Percentiles rank a stretch among this genome's conserved stretches.
Conservation (phyloP, 495 filamentous ascomycete genomes). For the Neurospora sp. region DNA sequence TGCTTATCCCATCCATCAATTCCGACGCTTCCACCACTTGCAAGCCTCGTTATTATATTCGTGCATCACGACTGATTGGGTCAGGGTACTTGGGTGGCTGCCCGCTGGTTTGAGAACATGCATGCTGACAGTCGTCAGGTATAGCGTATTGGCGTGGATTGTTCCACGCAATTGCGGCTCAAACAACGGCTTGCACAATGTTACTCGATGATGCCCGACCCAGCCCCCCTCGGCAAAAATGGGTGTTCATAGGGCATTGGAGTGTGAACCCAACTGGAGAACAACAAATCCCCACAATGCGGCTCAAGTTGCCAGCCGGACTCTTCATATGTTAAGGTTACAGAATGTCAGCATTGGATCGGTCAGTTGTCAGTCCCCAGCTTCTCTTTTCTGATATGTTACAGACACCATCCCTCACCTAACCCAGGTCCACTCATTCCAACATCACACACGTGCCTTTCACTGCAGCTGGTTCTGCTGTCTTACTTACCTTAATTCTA, state of each 20-base stretch:
- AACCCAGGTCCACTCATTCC: background rate
- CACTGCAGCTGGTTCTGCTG: background rate
- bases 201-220: background rate
- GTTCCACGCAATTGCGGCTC: background rate
- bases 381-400: background rate
- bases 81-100: background rate
- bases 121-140: background rate
- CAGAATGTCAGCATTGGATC: background rate
- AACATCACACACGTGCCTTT: background rate
- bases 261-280: background rate
- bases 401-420: background rate
- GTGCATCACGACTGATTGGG: background rate
- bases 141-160: background rate
- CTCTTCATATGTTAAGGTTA: background rate
- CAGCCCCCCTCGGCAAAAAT: background rate
- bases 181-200: background rate
- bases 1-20: background rate
- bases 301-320: background rate
- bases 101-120: background rate
- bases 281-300: background rate
- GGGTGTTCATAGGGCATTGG: background rate
- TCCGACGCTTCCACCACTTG: background rate
- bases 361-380: background rate
- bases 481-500: background rate
- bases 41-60: background rate